Base-by-base conservation (phyloP, 805 yeast genomes). In the Candida jianshihensis region DNA sequence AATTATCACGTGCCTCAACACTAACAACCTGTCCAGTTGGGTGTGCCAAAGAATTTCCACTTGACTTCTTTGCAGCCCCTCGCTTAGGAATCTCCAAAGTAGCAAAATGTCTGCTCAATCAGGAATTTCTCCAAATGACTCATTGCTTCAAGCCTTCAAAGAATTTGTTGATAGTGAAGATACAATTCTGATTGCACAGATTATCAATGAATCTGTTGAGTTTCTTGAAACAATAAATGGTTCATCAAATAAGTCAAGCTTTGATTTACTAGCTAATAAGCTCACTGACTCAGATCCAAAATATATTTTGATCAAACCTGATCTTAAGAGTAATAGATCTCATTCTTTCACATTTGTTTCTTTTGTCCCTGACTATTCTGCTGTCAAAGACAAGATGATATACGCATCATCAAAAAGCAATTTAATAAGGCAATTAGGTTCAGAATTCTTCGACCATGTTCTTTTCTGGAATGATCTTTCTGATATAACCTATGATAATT, bases 351-450 rank as follows among this genome's bases (percentile, higher is more conserved):
- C 75, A 4, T 88, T 90, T 49, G 71, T 88, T 31, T 77, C 92
- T 16, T 89, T 71, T 61, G 89, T 90, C 36, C 97, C 98, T 1
- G 97, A 90, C 56, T 59, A 59, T 34, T 84, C 96, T 8, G 77
- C 80, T 3, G 89, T 90, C 26, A 73, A 88, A 39, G 70, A 73
- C 38, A 92, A 90, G 57, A 92, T 92, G 97, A 67, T 92, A 33
- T 92, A 89, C 57, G 97, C 97, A 5, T 85, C 96, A 3, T 79
- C 94, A 10, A 86, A 86, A 42, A 81, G 76, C 56, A 76, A 92
- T 2, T 59, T 92, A 26, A 61, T 84, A 38, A 75, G 83, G 47
- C 80, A 81, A 43, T 66, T 90, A 27, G 96, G 96, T 8, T 71
- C 65, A 1, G 63, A 63, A 34, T 46, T 55, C 25, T 60, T 64